These are phyloP conservation scores for Coelastrella sp. DNA, from an alignment of 139 green algal genomes.

Conservation along the genomic window DNA sequence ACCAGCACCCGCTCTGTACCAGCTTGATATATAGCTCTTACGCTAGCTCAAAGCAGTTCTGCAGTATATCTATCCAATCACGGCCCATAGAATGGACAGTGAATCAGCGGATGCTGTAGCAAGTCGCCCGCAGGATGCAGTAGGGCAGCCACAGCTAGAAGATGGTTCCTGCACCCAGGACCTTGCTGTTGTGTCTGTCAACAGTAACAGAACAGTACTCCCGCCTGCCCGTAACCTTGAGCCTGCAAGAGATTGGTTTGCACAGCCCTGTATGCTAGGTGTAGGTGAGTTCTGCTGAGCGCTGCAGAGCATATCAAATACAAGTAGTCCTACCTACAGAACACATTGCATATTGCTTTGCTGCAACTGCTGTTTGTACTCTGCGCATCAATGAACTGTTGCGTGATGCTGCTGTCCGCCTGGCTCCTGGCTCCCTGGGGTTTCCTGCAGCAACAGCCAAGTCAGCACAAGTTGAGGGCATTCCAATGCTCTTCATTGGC, in stretches of 20 bases:
- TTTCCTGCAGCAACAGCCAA: too few species aligned
- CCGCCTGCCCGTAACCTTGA: conserved; percentile 19
- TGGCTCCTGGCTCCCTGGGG: too few species aligned
- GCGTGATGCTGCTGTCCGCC: conserved; percentile 40
- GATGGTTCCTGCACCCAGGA: neutral
- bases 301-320: neutral
- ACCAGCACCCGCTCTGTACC: neutral
- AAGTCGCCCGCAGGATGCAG: too few species aligned
- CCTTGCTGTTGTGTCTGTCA: neutral
- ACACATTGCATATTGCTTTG: too few species aligned
- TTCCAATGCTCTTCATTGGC: too few species aligned
- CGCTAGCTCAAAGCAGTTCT: too few species aligned
- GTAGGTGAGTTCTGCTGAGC: conserved; percentile 72
- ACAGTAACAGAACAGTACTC: conserved; percentile 8
- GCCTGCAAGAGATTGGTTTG: conserved; percentile 21
- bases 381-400: neutral
- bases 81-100: too few species aligned
- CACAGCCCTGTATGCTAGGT: conserved; percentile 75
- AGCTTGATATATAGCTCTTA: neutral
- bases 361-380: neutral
- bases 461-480: too few species aligned
- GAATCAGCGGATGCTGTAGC: too few species aligned
- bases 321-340: neutral
- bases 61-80: too few species aligned
- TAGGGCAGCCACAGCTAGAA: neutral